Conservation (phyloP, 2,329 filamentous ascomycete species). For the Cadophora malorum region DNA sequence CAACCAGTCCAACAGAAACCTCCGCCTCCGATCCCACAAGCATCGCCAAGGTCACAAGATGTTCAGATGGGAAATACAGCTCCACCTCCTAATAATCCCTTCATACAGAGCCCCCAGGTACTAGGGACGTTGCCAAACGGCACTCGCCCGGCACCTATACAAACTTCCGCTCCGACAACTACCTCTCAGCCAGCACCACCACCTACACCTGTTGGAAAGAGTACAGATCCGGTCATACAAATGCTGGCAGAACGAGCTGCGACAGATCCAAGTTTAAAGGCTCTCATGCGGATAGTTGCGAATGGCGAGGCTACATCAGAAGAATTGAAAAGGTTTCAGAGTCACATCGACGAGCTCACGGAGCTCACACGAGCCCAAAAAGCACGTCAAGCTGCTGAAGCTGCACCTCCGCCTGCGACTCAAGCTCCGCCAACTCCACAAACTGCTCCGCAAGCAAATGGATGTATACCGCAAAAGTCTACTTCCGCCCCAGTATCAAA, state of each 20-base stretch:
- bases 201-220: slow-evolving; percentile 44
- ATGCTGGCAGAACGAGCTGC: slow-evolving; percentile 78
- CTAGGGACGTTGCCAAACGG: slow-evolving; percentile 22
- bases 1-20: slow-evolving; percentile 43
- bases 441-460: slow-evolving; percentile 23
- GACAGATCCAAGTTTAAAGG: slow-evolving; percentile 73
- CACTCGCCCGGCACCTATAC: slow-evolving; percentile 18
- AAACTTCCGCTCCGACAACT: slow-evolving; percentile 21
- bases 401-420: slow-evolving; percentile 28
- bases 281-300: slow-evolving; percentile 84
- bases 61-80: slow-evolving; percentile 31
- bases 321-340: slow-evolving; percentile 78
- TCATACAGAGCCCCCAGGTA: slow-evolving; percentile 7
- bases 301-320: slow-evolving; percentile 73
- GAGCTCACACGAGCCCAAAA: slow-evolving; percentile 72
- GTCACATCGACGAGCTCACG: slow-evolving; percentile 80
- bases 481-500: slow-evolving; percentile 30
- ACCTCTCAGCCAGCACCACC: slow-evolving; percentile 27
- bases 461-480: slow-evolving; percentile 32
- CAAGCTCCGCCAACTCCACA: slow-evolving; percentile 33
- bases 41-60: slow-evolving; percentile 34
- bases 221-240: slow-evolving; percentile 80
- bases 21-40: slow-evolving; percentile 42
- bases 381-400: slow-evolving; percentile 58
- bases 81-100: slow-evolving; percentile 26